Evolutionary conservation across 495 filamentous ascomycete genomes (phyloP).

Genomic region (Niebla homalea): DNA sequence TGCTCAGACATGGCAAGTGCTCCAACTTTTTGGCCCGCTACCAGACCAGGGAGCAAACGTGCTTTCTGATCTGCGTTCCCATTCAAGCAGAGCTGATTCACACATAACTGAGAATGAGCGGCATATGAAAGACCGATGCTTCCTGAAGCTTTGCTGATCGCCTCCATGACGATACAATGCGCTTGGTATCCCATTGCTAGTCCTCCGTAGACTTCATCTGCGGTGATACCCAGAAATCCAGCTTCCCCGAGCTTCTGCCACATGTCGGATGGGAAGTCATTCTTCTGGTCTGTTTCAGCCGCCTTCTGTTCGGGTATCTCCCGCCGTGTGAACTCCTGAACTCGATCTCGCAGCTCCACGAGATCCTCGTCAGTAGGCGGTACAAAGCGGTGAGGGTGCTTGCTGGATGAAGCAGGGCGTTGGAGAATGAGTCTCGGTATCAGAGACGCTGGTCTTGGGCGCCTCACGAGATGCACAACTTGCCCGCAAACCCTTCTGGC

Average conservation of each 20-base stretch:
- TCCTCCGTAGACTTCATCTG: conserved; percentile 86
- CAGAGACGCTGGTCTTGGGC: too few species aligned
- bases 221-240: conserved; percentile 85
- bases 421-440: conserved; percentile 4
- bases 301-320: conserved; percentile 69
- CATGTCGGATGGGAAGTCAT: conserved; percentile 83
- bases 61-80: conserved; percentile 66
- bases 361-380: conserved; percentile 67
- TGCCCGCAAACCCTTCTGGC: too few species aligned
- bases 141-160: conserved; percentile 58
- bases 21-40: conserved; percentile 71
- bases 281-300: conserved; percentile 62
- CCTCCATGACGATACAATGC: conserved; percentile 93
- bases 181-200: conserved; percentile 92
- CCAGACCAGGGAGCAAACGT: conserved; percentile 65
- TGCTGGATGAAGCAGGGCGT: conserved; percentile 47
- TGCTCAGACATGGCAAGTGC: conserved; percentile 94
- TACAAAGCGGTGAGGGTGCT: conserved; percentile 74
- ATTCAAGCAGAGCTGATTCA: conserved; percentile 92
- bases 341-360: conserved; percentile 70
- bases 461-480: too few species aligned
- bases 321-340: conserved; percentile 76
- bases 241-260: conserved; percentile 89
- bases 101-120: conserved; percentile 90
- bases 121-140: conserved; percentile 90